Percentiles rank a stretch among this genome's conserved stretches.
Evolutionary conservation across 2,329 filamentous ascomycete genomes (phyloP).

Genomic region (Fusarium graminum): DNA sequence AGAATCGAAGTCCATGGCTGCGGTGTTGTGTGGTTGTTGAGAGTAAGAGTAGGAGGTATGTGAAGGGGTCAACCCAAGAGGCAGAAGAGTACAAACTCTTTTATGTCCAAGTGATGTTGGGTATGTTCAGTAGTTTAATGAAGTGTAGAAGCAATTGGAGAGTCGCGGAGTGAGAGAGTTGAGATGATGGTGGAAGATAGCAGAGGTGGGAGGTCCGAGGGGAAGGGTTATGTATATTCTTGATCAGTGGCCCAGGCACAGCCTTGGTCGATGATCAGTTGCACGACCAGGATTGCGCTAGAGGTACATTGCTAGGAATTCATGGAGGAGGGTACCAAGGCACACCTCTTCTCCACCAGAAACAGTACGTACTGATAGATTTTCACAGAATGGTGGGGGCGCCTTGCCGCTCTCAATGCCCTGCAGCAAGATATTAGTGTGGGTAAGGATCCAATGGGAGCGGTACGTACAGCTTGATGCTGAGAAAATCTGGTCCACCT

Average conservation of each 20-base stretch:
- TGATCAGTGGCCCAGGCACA: constrained; percentile 46
- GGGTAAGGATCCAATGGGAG: constrained; percentile 33
- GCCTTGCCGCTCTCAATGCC: constrained; percentile 47
- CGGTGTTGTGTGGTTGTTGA: constrained; percentile 39
- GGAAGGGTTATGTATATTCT: constrained; percentile 51
- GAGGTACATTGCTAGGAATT: constrained; percentile 50
- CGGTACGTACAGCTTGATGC: constrained; percentile 37
- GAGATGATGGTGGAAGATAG: constrained; percentile 40
- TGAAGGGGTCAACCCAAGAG: constrained; percentile 28
- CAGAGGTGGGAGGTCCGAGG: constrained; percentile 41
- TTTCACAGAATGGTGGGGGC: constrained; percentile 34
- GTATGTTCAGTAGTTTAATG: constrained; percentile 32
- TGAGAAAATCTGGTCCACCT: constrained; percentile 31
- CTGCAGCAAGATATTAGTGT: constrained; percentile 49
- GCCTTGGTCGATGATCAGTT: constrained; percentile 51
- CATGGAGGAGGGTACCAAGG: constrained; percentile 49
- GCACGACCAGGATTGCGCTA: constrained; percentile 44
- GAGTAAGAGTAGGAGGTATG: constrained; percentile 16
- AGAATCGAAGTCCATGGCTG: constrained; percentile 67
- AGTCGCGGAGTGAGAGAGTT: constrained; percentile 35
- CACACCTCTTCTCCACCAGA: constrained; percentile 43
- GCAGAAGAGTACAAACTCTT: constrained; percentile 19
- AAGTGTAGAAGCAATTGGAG: constrained; percentile 42
- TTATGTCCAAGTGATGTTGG: constrained; percentile 36
- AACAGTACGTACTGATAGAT: constrained; percentile 40